Evolutionary conservation across 2,329 filamentous ascomycete species (phyloP).

Genomic region (Penicillium freii): DNA sequence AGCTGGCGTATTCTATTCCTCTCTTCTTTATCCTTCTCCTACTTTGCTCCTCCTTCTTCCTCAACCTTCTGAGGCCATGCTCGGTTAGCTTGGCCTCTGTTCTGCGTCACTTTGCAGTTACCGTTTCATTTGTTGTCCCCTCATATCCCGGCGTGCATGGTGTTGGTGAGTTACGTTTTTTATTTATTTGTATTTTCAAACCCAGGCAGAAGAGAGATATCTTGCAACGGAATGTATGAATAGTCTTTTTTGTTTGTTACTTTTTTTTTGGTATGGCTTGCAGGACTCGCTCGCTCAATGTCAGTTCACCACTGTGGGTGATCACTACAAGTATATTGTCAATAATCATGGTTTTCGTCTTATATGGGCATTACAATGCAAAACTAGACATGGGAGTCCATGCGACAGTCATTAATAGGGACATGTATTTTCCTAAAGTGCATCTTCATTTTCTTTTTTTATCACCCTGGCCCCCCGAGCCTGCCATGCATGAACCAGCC

Average conservation of each 20-base stretch:
- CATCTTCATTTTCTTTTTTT: not conserved
- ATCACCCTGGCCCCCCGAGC: not conserved
- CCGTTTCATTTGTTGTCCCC: not conserved
- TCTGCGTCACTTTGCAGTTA: not conserved
- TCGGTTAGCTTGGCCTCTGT: not conserved
- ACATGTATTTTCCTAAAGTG: too few relatives aligned
- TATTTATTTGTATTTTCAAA: not conserved
- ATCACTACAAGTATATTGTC: conserved; percentile 9
- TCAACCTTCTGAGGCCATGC: not conserved
- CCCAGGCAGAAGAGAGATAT: not conserved
- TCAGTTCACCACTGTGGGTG: not conserved
- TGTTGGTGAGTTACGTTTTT: conserved; percentile 4
- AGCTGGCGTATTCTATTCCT: not conserved
- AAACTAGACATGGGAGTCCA: too few relatives aligned
- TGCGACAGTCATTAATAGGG: too few relatives aligned
- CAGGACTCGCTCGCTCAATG: not conserved
- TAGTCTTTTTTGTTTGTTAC: conserved; percentile 8
- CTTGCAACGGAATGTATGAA: conserved; percentile 22
- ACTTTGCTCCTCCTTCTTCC: not conserved
- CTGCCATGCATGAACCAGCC: too few relatives aligned
- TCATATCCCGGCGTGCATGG: conserved; percentile 8
- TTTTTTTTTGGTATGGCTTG: not conserved
- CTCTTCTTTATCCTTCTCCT: too few relatives aligned
- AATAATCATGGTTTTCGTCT: conserved; percentile 4
- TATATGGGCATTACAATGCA: too few relatives aligned